Evolutionary conservation across 768 basidiomycete species (phyloP).

Genomic region (Mycena chlorophos): DNA sequence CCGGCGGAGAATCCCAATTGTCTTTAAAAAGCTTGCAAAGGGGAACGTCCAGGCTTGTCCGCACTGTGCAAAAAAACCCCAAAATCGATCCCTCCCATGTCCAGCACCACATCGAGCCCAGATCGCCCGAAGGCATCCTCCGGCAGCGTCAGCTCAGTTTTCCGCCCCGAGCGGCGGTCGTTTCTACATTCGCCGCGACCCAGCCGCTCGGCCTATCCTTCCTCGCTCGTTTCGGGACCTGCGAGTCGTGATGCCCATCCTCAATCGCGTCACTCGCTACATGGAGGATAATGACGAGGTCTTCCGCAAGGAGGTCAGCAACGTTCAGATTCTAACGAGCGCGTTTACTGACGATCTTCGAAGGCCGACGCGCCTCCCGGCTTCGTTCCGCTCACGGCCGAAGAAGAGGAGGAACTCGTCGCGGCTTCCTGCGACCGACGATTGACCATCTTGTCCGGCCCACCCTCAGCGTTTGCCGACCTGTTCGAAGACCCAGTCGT

Average conservation of each 20-base stretch:
- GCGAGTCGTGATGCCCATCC: neutral
- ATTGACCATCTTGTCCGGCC: neutral
- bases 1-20: too few species aligned
- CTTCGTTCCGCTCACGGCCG: neutral
- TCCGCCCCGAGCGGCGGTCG: neutral
- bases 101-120: too few species aligned
- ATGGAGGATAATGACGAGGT: constrained; percentile 3
- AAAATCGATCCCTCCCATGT: too few species aligned
- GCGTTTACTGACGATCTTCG: neutral
- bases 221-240: neutral
- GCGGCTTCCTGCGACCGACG: neutral
- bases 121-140: neutral
- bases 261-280: neutral
- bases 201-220: neutral
- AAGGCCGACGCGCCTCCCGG: neutral
- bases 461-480: neutral
- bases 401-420: neutral
- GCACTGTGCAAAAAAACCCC: too few species aligned
- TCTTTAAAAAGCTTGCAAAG: too few species aligned
- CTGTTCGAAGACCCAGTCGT: neutral
- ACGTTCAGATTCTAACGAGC: neutral
- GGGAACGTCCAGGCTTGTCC: too few species aligned
- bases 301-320: neutral
- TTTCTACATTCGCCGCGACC: neutral
- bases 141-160: too few species aligned